Evolutionary conservation across 345 rosid genomes (phyloP), one percentile per base, ranked within the genome.

Genomic region (Eucalyptus victrix): DNA sequence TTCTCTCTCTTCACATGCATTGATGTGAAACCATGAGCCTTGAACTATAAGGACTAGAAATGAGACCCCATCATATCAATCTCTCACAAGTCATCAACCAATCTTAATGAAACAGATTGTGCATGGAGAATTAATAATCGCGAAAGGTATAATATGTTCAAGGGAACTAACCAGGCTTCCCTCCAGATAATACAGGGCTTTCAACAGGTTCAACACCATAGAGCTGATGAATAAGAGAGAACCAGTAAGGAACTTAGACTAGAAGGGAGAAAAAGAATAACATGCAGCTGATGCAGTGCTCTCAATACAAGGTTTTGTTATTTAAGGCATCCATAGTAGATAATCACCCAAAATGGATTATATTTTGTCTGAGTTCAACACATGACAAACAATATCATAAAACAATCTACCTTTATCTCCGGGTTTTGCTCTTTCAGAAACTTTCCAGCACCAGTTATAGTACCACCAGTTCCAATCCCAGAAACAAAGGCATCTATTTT

Each of bases 381-480:
- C 85, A 76, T 37, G 85, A 76, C 37, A 67, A 88, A 30, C 23
- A 49, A 69, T 40, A 76, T 37, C n/a, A 40, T 18, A 67, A 88
- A 34, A 19, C 44, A 88, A 87, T 90, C 49, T 90, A 96, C 99
- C 96, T 95, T 97, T 37, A 97, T 90, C 85, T 95, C 87, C 1
- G 98, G 94, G 87, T 96, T 96, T 65, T 95, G 95, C 90, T 96
- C 99, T 90, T 94, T 97, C 14, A 97, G 96, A 91, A 92, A 96
- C 90, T 95, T 97, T 32, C 99, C 99, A 12, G 93, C 93, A 89
- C 99, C 99, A 28, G 99, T 96, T 56, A 96, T 92, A 87, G 99
- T 97, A 89, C 99, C 99, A 42, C 99, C 99, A 67, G 99, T 97
- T 88, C 99, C 98, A 80, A 97, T 96, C 50, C 99, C 99, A 14